Evolutionary conservation across 306 rosid genomes (phyloP).

Genomic region (Cucumis sativus): Cucumber_9930_V3 NC_026655.2:26777001-26777500

Average conservation of each 20-base stretch:
- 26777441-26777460: not conserved
- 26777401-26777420: not conserved
- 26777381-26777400: not conserved
- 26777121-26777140: too few relatives aligned
- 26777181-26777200: too few relatives aligned
- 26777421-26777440: not conserved
- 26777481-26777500: not conserved
- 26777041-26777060: conserved; percentile 54
- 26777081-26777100: not conserved
- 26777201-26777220: too few relatives aligned
- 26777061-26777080: conserved; percentile 43
- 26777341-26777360: not conserved
- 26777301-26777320: too few relatives aligned
- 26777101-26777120: not conserved
- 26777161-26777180: not conserved
- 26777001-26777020: not conserved
- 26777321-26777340: too few relatives aligned
- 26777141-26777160: not conserved
- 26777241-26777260: too few relatives aligned
- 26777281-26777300: too few relatives aligned
- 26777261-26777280: too few relatives aligned
- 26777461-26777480: not conserved
- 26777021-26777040: conserved; percentile 51
- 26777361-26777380: not conserved
- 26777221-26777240: too few relatives aligned